These are phyloP conservation scores for Paramecium primaurelia DNA, from an alignment of 73 alveolate genomes.

Conservation along the genomic window DNA sequence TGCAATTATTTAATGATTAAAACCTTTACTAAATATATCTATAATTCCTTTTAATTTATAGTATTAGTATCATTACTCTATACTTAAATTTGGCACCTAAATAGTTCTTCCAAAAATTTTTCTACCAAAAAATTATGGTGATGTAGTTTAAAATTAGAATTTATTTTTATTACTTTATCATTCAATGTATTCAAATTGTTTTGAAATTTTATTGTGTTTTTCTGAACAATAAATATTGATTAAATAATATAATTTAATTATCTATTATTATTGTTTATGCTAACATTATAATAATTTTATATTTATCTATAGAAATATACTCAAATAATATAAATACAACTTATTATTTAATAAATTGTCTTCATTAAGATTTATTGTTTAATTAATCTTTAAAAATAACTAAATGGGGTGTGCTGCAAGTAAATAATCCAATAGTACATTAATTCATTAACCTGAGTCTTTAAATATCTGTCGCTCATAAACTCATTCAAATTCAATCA, in stretches of 20 bases:
- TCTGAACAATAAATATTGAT: background rate
- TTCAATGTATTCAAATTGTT: background rate
- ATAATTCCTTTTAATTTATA: constrained; percentile 2
- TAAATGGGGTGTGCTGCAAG: background rate
- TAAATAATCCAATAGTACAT: background rate
- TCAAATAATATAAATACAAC: background rate
- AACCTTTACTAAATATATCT: background rate
- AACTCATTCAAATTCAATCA: background rate
- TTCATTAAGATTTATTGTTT: background rate
- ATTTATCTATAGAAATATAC: background rate
- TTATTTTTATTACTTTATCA: background rate
- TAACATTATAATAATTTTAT: background rate
- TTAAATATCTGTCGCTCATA: background rate
- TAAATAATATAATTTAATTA: background rate
- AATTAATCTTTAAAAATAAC: background rate
- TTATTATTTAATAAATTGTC: background rate
- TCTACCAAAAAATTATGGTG: background rate
- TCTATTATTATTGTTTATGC: background rate
- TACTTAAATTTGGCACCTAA: background rate
- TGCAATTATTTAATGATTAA: background rate
- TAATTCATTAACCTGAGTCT: background rate
- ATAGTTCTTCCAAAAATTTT: constrained; percentile 9
- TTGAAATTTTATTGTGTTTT: background rate
- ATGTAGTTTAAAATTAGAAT: background rate
- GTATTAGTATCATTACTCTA: background rate